Conservation (phyloP, 108 stramenopile genomes). For the Aurantiochytrium sp. region DNA sequence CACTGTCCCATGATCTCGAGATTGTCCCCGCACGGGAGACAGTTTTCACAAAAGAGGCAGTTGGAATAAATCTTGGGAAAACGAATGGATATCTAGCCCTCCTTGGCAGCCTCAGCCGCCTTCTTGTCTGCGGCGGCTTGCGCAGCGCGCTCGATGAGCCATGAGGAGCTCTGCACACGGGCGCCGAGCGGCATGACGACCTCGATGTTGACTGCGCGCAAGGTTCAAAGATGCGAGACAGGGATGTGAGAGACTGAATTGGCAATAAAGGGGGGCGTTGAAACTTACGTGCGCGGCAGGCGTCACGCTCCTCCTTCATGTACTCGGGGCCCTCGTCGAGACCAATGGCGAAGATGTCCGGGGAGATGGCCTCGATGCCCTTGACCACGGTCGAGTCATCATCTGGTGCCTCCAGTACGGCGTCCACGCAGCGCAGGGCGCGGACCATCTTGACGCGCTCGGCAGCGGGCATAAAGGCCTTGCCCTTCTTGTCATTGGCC, state of each 20-base stretch:
- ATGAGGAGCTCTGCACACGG: background rate
- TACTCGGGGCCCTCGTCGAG: constrained; percentile 31
- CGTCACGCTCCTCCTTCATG: constrained; percentile 28
- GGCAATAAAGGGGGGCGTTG: background rate
- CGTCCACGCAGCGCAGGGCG: constrained; percentile 6
- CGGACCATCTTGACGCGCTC: constrained; percentile 31
- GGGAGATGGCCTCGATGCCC: constrained; percentile 6
- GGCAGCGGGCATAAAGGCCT: constrained; percentile 18
- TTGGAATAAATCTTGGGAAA: no score
- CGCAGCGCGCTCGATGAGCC: background rate
- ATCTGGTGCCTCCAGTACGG: background rate
- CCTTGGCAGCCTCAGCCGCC: background rate
- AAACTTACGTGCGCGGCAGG: background rate
- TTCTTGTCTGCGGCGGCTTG: background rate
- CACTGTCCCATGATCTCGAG: no score
- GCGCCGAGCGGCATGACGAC: constrained; percentile 21
- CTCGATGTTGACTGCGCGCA: background rate
- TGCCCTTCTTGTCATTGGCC: background rate
- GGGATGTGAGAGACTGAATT: no score
- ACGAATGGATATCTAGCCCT: background rate
- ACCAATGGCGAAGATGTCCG: constrained; percentile 24
- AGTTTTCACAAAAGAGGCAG: no score
- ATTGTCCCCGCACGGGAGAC: no score
- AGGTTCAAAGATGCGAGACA: background rate
- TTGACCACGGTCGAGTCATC: background rate